Evolutionary conservation across 768 basidiomycete genomes (phyloP), one percentile per base, ranked within the genome.

Genomic region (Trametes elegans): DNA sequence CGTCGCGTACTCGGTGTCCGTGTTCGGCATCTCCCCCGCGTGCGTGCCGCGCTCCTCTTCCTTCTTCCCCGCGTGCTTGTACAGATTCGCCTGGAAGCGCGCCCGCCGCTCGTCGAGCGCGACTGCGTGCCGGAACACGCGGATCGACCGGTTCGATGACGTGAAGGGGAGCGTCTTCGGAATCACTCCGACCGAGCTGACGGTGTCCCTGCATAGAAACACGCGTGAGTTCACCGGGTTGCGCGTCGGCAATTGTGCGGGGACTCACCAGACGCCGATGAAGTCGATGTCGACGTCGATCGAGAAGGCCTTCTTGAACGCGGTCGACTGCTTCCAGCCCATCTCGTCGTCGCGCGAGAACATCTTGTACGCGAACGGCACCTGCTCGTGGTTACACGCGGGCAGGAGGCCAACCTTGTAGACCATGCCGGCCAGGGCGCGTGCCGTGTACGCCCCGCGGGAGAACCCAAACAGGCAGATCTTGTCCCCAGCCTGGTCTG

Each of bases 391-490:
- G 57, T 90, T 91, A 61, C 78, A 78, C 26, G 74, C 76, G 0
- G 88, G 89, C 1, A 91, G 73, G 0, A 91, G 72, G 0, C 89
- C 89, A 26, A 89, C 80, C 83, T 85, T 85, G 64, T 87, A 81
- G 11, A 89, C 65, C 87, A 90, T 90, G 52, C 88, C 88, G 16
- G 83, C 87, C 14, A 88, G 73, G 2, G 85, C 86, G 43, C 88
- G 79, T 54, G 79, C 74, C 26, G 86, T 85, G 61, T 81, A 90
- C 32, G 87, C 87, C 14, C 88, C 88, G 49, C 90, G 74, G 2
- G 88, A 90, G 68, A 90, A 90, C 0, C 88, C 90, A 63, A 92
- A 91, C 3, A 93, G 73, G 65, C 79, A 90, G 3, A 93, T 87
- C 59, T 82, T 85, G 68, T 92, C 89, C 0, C 84, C 85, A 16